Percentiles rank a stretch among this genome's conserved stretches.
Evolutionary conservation across 805 yeast genomes (phyloP).

Genomic region (Wickerhamomyces subpelliculosus): DNA sequence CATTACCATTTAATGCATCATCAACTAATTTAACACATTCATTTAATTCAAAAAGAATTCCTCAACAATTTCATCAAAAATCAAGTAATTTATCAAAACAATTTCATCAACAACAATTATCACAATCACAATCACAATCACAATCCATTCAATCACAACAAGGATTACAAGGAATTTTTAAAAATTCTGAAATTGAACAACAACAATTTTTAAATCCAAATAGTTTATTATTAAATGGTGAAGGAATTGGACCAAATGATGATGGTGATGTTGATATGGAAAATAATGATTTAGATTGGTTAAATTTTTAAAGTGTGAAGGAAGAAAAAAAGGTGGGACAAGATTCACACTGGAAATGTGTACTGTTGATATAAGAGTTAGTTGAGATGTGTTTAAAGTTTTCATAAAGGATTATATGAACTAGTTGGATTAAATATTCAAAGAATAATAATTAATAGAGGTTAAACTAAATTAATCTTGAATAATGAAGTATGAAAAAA

Average conservation of each 20-base stretch:
- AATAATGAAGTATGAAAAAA: too few species aligned
- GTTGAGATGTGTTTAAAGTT: too few species aligned
- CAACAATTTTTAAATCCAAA: constrained; percentile 8
- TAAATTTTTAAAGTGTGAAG: constrained; percentile 23
- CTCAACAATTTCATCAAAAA: constrained; percentile 16
- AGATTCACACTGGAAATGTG: too few species aligned
- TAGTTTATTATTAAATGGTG: constrained; percentile 4
- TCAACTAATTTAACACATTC: constrained; percentile 19
- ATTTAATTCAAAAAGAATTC: constrained; percentile 22
- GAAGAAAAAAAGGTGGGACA: too few species aligned
- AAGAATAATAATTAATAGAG: too few species aligned
- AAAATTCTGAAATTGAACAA: constrained; percentile 3
- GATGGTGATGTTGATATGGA: constrained; percentile 10
- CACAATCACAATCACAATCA: background rate
- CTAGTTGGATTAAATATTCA: too few species aligned
- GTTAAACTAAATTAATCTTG: too few species aligned
- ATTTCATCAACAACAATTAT: background rate
- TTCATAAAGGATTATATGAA: too few species aligned
- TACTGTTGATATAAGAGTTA: too few species aligned
- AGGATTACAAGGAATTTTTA: constrained; percentile 2
- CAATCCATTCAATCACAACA: background rate
- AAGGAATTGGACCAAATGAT: background rate
- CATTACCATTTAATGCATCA: constrained; percentile 2
- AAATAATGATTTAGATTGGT: constrained; percentile 21
- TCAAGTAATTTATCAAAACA: background rate